Evolutionary conservation across 208 protist genomes (phyloP).

Genomic region (Phytomonas sp.): DNA sequence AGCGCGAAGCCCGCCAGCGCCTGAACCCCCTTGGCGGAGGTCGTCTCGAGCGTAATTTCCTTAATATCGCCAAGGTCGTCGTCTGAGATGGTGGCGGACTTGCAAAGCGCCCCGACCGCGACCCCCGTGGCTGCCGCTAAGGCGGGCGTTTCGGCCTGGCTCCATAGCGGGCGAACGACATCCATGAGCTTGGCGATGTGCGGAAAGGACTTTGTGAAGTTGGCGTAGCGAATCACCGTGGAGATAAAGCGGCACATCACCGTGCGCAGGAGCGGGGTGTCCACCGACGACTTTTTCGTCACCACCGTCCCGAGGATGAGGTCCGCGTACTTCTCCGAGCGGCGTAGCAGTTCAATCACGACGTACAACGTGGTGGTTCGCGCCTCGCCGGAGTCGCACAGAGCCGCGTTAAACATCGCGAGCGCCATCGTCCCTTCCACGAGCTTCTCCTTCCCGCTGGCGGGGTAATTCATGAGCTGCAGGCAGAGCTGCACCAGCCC

Average conservation of each 20-base stretch:
- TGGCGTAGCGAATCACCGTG: conserved; percentile 74
- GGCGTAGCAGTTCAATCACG: conserved; percentile 63
- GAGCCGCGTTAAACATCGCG: conserved; percentile 82
- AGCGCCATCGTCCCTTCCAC: conserved; percentile 84
- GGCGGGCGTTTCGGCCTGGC: conserved; percentile 54
- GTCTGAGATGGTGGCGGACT: conserved; percentile 67
- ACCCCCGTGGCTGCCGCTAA: conserved; percentile 59
- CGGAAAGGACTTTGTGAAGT: conserved; percentile 62
- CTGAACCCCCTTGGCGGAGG: conserved; percentile 42
- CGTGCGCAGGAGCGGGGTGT: conserved; percentile 69
- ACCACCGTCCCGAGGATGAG: conserved; percentile 83
- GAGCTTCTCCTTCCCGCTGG: conserved; percentile 86
- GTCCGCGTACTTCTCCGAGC: conserved; percentile 79
- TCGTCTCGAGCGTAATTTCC: conserved; percentile 49
- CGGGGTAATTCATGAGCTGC: conserved; percentile 73
- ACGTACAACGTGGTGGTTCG: conserved; percentile 70
- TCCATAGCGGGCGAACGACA: conserved; percentile 65
- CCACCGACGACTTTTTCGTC: conserved; percentile 69
- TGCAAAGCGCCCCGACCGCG: conserved; percentile 74
- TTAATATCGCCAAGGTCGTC: conserved; percentile 56
- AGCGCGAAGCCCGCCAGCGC: conserved; percentile 70
- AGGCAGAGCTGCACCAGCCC: conserved; percentile 78
- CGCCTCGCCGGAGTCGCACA: conserved; percentile 78
- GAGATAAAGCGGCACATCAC: conserved; percentile 88
- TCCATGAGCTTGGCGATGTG: conserved; percentile 52